Base-by-base conservation (phyloP, 2,329 filamentous ascomycete genomes). In the Hypoxylon sp. region DNA sequence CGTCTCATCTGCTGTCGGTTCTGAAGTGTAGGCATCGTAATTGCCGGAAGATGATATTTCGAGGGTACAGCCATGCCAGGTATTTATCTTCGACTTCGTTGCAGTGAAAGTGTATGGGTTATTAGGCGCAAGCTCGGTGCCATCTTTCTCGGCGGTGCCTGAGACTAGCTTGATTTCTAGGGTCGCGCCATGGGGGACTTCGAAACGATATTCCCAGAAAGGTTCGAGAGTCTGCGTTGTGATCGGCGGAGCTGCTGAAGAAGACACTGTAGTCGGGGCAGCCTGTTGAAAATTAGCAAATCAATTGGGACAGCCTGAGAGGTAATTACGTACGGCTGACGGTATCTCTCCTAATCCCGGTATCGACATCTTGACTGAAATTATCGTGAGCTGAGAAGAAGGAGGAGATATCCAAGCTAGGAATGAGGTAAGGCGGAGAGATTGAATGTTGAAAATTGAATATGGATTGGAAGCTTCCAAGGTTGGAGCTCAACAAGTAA, bases 61-160 rank as follows among this genome's bases (percentile, higher is more conserved):
- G 67, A 99, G 82, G 58, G 89, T 89, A 80, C 94, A 98, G 74
- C 96, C 95, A 76, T 95, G 90, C 91, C 93, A 97, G 55, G 94
- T 97, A 79, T 93, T 93, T 75, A 99, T 91, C 67, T 95, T 94
- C 63, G 92, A 92, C 82, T 97, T 97, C 72, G 87, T 88, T 61
- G 93, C 92, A 49, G 87, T 86, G 80, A 99, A 95, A 32, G 86
- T 90, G 82, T 98, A 98, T 9, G 88, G 86, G 56, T 91, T 91
- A 62, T 91, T 91, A 9, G 88, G 86, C 10, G 94, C 94, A 46
- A 99, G 91, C 82, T 99, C 96, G 60, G 95, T 94, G 77, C 96
- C 96, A 78, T 98, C 97, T 76, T 97, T 89, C 80, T 99, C 96
- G 52, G 95, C 96, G 1, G 91, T 93, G 67, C 96, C 96, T 34